Evolutionary conservation across 208 protist genomes (phyloP).

Genomic region (Acanthamoeba sp.): DNA sequence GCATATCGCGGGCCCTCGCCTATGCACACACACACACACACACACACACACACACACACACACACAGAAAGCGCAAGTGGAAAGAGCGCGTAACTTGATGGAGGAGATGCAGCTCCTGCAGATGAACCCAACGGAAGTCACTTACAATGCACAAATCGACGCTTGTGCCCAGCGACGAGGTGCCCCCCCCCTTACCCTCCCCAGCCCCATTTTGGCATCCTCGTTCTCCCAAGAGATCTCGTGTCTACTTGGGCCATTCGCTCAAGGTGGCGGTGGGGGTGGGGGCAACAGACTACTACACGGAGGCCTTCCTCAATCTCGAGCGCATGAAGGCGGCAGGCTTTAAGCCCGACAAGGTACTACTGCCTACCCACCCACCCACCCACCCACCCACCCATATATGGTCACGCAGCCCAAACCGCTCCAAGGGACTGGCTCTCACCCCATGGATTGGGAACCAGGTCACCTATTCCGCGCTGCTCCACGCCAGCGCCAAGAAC

Average conservation of each 20-base stretch:
- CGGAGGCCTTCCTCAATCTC: conserved; percentile 25
- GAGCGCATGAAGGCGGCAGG: conserved; percentile 61
- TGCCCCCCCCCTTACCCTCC: background rate
- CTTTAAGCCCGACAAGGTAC: background rate
- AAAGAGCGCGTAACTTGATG: conserved; percentile 24
- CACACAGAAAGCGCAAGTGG: conserved; percentile 25
- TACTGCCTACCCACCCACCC: background rate
- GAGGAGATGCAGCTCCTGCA: conserved; percentile 51
- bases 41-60: no score
- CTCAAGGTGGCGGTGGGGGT: background rate
- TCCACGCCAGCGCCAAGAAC: conserved; percentile 23
- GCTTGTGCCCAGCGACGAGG: conserved; percentile 35
- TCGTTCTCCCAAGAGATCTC: no score
- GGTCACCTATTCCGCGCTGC: conserved; percentile 29
- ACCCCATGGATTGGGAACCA: no score
- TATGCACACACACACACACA: background rate
- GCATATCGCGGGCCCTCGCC: conserved; percentile 1
- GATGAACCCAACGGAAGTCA: conserved; percentile 19
- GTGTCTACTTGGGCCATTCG: no score
- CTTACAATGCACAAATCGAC: conserved; percentile 24
- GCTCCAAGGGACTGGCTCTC: no score
- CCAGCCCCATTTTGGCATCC: no score
- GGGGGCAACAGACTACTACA: conserved; percentile 25
- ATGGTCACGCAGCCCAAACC: no score
- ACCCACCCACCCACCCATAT: background rate